Evolutionary conservation across 345 rosid species (phyloP), one percentile per base, ranked within the genome.

Genomic region (Camelina neglecta): DNA sequence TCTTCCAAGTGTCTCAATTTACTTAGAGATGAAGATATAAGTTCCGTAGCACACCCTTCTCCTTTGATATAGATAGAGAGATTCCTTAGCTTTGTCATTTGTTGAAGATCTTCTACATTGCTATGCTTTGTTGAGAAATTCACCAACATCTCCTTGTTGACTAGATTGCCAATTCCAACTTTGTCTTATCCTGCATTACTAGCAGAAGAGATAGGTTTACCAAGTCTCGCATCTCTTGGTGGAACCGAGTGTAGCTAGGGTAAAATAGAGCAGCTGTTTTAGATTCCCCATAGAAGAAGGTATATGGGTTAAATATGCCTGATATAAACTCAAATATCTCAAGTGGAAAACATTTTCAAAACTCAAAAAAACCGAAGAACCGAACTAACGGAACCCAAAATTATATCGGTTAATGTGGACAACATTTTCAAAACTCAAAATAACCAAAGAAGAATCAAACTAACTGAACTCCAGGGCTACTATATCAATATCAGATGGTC

Each of bases 11-110:
- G 50, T 31, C 69, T 12, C 41, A 16, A 13, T 20, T 20, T 18
- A 65, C 54, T 8, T 23, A 58, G 71, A 20, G 81, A 49, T 77
- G 70, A 41, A 69, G 61, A 49, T 33, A 72, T 12, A 16, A 10
- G 62, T 49, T 74, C 8, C 16, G 10, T 3, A 0, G n/a, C 6
- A 35, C 60, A 38, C 31, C 44, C 51, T 1, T 23, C 1, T 1
- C 23, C 23, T 23, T 23, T 23, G 23, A 23, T 23, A 23, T 23
- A 23, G 23, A 23, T 23, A 23, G 23, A 23, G 5, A 29, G 33
- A 29, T 3, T 29, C 33, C 33, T 29, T 29, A 29, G 33, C 33
- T 29, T 29, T 29, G 4, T 29, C 33, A 29, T 29, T 29, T 0
- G 4, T 29, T 29, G 54, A 1, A 74, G 62, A 11, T 74, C 56